Evolutionary conservation across 2,329 filamentous ascomycete species (phyloP).

Genomic region (Allantophomopsis lycopodina): DNA sequence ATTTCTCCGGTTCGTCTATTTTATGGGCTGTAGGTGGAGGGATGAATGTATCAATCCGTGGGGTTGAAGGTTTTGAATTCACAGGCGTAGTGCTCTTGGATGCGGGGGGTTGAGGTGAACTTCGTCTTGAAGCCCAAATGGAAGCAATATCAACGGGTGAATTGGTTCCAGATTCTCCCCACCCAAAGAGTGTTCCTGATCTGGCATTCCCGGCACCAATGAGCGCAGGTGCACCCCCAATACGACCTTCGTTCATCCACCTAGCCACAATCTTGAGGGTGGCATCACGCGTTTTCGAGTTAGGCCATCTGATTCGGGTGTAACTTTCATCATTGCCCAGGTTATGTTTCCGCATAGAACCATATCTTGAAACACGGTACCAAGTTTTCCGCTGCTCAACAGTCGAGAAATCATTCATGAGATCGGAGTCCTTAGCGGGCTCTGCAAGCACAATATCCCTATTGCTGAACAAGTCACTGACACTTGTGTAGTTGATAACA

Average conservation of each 20-base stretch:
- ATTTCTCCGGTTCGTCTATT: too few species aligned
- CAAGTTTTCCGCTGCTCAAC: conserved; percentile 47
- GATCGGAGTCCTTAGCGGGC: conserved; percentile 7
- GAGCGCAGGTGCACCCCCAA: conserved; percentile 27
- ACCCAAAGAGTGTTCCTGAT: too few species aligned
- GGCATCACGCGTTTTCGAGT: conserved; percentile 37
- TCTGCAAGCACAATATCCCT: conserved; percentile 6
- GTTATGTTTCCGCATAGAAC: conserved; percentile 42
- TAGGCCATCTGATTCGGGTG: conserved; percentile 39
- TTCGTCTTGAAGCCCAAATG: too few species aligned
- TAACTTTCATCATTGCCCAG: conserved; percentile 45
- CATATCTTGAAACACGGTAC: conserved; percentile 49
- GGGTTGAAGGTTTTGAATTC: background rate
- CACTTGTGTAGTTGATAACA: too few species aligned
- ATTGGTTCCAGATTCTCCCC: too few species aligned
- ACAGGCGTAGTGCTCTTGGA: background rate
- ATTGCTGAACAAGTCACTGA: conserved; percentile 2
- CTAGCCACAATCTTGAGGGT: conserved; percentile 44
- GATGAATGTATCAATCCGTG: too few species aligned
- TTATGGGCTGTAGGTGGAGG: too few species aligned
- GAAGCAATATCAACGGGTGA: too few species aligned
- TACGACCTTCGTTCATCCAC: conserved; percentile 54
- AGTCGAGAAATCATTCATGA: conserved; percentile 27
- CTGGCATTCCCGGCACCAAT: conserved; percentile 24
- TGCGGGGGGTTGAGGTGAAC: background rate